These are phyloP conservation scores for Metschnikowia cerradonensis DNA, from an alignment of 805 yeast species.

Conservation along the genomic window DNA sequence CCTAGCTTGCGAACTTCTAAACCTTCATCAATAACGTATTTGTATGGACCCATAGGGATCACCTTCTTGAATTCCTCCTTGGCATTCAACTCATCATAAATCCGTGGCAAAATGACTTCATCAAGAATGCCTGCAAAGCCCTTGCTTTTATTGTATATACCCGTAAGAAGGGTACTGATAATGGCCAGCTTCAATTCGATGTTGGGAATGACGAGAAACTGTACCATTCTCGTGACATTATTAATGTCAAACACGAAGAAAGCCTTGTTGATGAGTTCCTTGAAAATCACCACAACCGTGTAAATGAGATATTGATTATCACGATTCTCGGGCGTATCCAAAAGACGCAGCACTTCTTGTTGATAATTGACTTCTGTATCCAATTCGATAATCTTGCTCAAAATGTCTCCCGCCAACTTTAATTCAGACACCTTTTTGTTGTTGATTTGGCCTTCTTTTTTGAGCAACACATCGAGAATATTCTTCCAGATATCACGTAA, in stretches of 20 bases:
- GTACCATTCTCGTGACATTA: constrained; percentile 10
- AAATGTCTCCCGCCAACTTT: constrained; percentile 34
- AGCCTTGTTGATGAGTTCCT: constrained; percentile 22
- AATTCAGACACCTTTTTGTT: constrained; percentile 23
- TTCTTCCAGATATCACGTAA: constrained; percentile 12
- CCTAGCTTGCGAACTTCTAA: constrained; percentile 67
- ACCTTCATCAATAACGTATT: constrained; percentile 76
- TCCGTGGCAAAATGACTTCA: constrained; percentile 41
- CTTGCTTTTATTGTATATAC: constrained; percentile 52
- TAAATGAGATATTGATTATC: constrained; percentile 20
- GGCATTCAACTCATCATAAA: constrained; percentile 52
- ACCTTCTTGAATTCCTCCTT: constrained; percentile 55
- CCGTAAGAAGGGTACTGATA: constrained; percentile 54
- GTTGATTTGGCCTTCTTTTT: constrained; percentile 6
- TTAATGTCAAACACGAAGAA: constrained; percentile 8
- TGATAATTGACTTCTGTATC: constrained; percentile 14
- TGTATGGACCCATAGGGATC: constrained; percentile 84
- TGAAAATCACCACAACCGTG: constrained; percentile 32
- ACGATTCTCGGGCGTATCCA: constrained; percentile 7
- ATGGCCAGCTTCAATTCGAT: constrained; percentile 59
- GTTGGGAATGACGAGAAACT: constrained; percentile 28
- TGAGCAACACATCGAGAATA: constrained; percentile 7
- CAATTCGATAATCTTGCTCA: constrained; percentile 24
- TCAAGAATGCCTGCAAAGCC: constrained; percentile 45
- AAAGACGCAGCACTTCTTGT: constrained; percentile 15